Base-by-base conservation (phyloP, 306 rosid genomes). In the Dryas octopetala region DNA sequence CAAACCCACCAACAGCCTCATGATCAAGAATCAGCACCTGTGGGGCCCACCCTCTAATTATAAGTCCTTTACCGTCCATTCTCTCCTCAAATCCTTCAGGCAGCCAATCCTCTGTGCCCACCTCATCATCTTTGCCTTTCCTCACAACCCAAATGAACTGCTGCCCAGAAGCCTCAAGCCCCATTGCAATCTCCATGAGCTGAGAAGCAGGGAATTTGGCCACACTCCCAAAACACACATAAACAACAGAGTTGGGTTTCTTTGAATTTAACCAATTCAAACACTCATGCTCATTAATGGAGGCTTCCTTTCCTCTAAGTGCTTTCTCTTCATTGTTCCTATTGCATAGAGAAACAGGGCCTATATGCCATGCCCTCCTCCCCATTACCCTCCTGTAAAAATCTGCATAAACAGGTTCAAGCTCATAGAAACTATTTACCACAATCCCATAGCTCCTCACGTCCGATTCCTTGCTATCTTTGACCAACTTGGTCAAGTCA, bases 71-170 rank as follows among this genome's bases (percentile, higher is more conserved):
- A 41, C 76, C 85, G 62, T 77, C 66, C 43, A 66, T 46, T 76
- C 85, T 80, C 58, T 77, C 70, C 55, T 84, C 85, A 49, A 84
- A 84, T 70, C 80, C 88, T 74, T 64, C 73, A 3, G 88, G 82
- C 38, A 81, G 2, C 84, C 73, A 76, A 3, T 70, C 70, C 17
- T 59, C 63, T 5, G 71, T 19, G 5, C 23, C 79, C 10, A 54
- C 66, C 9, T 60, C 73, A 0, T 66, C 61, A 3, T 26, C 28
- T 5, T 70, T 52, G 4, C 45, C 73, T 14, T 55, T 65, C 54
- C 76, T 74, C 78, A 86, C 87, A 0, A 74, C 89, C 89, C 87
- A 83, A n/a, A 86, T 83, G 72, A 86, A 86, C 5, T 62, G 43
- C 16, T 71, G 74, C 19, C 48, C 62, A 0, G 73, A 83, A 57